Base-by-base conservation (phyloP, 2,329 filamentous ascomycete species). In the Pseudocercospora eumusae region DNA sequence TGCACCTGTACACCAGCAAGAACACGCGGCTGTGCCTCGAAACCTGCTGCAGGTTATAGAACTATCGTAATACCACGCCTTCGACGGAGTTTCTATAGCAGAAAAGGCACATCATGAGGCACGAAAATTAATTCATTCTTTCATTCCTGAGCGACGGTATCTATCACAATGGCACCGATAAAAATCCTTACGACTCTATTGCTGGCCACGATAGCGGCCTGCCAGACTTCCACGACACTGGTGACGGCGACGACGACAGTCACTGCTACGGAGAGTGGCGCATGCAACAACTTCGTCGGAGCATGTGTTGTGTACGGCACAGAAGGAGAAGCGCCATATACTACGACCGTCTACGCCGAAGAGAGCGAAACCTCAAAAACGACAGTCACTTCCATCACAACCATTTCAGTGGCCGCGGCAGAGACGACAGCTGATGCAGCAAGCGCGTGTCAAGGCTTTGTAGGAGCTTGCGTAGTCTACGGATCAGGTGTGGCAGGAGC, bases 401-500 rank as follows among this genome's bases (percentile, higher is more conserved):
- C 63, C 21, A 40, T 54, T 27, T 58, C 60, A 27, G 47, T 57
- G n/a, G 52, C 23, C 15, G 56, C 52, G 45, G 53, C 33, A 25
- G 52, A 42, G 15, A 44, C 62, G 2, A 60, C 61, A 40, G 55
- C 55, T 3, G 56, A 47, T 5, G 62, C 15, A 5, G 42, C 28
- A 9, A 60, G 58, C 7, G 64, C 64, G n/a, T 66, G 64, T 56
- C 56, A 60, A 25, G 54, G 60, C 15, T 65, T 60, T 56, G 56
- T 36, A 10, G 64, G 66, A 50, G 66, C 66, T 15, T 68, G 66
- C 53, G 63, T 68, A 1, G 64, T 66, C 3, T 68, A 68, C 31
- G 64, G 62, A 27, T 52, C 52, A 27, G 53, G 40, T 27, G 55
- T 53, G 10, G 42, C 33, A 50, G 55, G 53, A 40, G 53, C 55